Conservation (phyloP, 352 stramenopile species). For the Phytophthora hibernalis region DNA sequence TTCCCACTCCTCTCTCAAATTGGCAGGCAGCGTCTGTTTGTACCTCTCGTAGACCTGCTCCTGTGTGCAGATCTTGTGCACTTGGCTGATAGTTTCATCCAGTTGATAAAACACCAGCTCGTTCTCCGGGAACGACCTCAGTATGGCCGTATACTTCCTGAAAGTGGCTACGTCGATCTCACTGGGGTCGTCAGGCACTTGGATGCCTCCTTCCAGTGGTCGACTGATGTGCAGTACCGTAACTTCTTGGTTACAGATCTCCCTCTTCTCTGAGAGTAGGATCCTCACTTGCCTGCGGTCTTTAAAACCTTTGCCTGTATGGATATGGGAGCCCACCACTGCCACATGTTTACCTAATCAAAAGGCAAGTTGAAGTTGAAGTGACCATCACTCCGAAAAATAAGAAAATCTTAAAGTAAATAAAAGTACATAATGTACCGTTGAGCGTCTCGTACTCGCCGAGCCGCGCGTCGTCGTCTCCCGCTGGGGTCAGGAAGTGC, state of each 20-base stretch:
- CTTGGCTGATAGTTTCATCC: constrained; percentile 67
- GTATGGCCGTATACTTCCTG: constrained; percentile 76
- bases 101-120: constrained; percentile 77
- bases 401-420: constrained; percentile 18
- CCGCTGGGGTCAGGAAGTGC: constrained; percentile 60
- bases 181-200: constrained; percentile 72
- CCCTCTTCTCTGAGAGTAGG: constrained; percentile 68
- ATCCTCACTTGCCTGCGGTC: constrained; percentile 72
- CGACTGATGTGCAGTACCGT: constrained; percentile 77
- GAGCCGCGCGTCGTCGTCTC: constrained; percentile 27
- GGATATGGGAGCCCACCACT: constrained; percentile 65
- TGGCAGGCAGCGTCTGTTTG: constrained; percentile 48
- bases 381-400: constrained; percentile 28
- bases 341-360: constrained; percentile 57
- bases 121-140: constrained; percentile 78
- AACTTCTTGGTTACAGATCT: constrained; percentile 59
- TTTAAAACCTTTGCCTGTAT: constrained; percentile 57
- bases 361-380: constrained; percentile 24
- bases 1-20: constrained; percentile 66
- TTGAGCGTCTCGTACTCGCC: constrained; percentile 77
- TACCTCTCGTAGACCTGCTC: constrained; percentile 57
- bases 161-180: constrained; percentile 82
- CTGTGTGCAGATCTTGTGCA: constrained; percentile 62
- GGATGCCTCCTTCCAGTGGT: constrained; percentile 68
- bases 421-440: constrained; percentile 33